These are phyloP conservation scores for Russula sp. DNA, from an alignment of 768 basidiomycete species.

Conservation along the genomic window DNA sequence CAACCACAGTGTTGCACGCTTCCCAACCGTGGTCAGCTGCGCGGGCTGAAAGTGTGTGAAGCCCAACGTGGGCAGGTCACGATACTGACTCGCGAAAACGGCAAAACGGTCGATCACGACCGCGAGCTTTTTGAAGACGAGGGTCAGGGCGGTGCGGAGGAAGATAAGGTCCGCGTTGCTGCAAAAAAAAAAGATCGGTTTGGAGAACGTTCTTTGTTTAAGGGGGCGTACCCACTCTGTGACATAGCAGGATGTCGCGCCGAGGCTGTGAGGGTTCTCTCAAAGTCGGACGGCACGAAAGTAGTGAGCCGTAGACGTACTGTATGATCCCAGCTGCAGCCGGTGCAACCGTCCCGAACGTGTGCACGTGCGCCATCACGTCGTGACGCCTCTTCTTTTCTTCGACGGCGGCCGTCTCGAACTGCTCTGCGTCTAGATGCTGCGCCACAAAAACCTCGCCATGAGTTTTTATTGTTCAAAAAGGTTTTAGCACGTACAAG, in stretches of 20 bases:
- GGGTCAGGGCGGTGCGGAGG: conserved; percentile 76
- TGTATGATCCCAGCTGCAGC: conserved; percentile 96
- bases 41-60: conserved; percentile 99
- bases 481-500: conserved; percentile 48
- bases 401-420: conserved; percentile 85
- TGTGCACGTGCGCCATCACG: conserved; percentile 99
- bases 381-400: conserved; percentile 98
- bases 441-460: conserved; percentile 29
- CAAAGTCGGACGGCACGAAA: not conserved
- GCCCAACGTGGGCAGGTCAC: conserved; percentile 89
- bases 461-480: conserved; percentile 10
- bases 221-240: conserved; percentile 68
- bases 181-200: not conserved
- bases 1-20: conserved; percentile 94
- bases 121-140: conserved; percentile 83
- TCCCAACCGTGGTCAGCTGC: conserved; percentile 96
- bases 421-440: conserved; percentile 84
- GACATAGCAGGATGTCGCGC: conserved; percentile 98
- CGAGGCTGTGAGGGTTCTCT: conserved; percentile 47
- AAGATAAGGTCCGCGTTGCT: conserved; percentile 99
- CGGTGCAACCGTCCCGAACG: conserved; percentile 89
- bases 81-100: conserved; percentile 76
- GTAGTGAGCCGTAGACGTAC: conserved; percentile 37
- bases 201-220: not conserved
- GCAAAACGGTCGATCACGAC: conserved; percentile 86